Conservation (phyloP, 768 basidiomycete species). For the Hygrophorus russula region DNA sequence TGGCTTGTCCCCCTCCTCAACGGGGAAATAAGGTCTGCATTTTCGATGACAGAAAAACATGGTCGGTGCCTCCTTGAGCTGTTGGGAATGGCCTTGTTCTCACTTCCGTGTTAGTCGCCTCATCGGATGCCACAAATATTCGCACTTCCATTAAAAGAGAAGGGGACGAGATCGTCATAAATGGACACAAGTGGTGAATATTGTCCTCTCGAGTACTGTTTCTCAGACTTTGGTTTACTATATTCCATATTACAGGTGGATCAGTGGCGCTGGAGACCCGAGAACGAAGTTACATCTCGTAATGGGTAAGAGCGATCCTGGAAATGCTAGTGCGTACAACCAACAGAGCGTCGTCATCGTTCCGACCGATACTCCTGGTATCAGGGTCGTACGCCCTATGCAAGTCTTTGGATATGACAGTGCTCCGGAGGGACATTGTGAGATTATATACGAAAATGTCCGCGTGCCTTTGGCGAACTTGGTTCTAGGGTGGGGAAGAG, state of each 20-base stretch:
- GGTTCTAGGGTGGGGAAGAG: slow-evolving; percentile 86
- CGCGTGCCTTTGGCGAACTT: slow-evolving; percentile 76
- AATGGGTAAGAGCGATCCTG: slow-evolving; percentile 89
- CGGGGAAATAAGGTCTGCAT: slow-evolving; percentile 89
- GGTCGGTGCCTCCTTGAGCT: slow-evolving; percentile 29
- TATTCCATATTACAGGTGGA: slow-evolving; percentile 60
- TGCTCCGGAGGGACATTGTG: slow-evolving; percentile 94
- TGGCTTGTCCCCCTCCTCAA: slow-evolving; percentile 85
- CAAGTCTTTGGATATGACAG: slow-evolving; percentile 90
- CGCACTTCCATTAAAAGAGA: slow-evolving; percentile 76
- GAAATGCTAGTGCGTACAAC: slow-evolving; percentile 60
- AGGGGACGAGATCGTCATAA: slow-evolving; percentile 83
- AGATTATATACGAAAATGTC: slow-evolving; percentile 91
- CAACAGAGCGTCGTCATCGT: slow-evolving; percentile 95
- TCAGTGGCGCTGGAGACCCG: slow-evolving; percentile 93
- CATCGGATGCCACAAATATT: slow-evolving; percentile 93
- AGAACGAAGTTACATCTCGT: slow-evolving; percentile 84
- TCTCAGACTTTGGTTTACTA: neutral
- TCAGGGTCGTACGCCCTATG: slow-evolving; percentile 88
- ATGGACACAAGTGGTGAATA: slow-evolving; percentile 88
- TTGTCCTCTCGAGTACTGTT: neutral
- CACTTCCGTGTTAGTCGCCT: slow-evolving; percentile 48
- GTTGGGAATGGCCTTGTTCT: slow-evolving; percentile 3
- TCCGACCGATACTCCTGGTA: slow-evolving; percentile 78
- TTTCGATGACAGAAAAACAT: slow-evolving; percentile 94